phyloP scores from a whole-genome alignment of 257 asterid species.

The Cynanchum wilfordii region DNA sequence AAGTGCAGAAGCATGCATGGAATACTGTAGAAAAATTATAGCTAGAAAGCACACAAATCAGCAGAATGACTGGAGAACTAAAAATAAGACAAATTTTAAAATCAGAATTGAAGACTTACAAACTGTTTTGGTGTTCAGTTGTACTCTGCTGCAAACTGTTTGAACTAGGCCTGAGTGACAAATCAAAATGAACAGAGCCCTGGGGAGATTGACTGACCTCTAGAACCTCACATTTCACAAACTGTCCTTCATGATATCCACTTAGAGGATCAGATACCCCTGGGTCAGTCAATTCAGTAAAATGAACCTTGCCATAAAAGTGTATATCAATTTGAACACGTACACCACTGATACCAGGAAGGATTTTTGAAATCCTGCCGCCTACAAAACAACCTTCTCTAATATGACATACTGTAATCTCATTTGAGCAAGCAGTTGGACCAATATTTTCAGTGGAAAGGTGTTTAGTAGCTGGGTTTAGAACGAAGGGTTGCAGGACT shows the following conservation, averaged over 20 bases:
- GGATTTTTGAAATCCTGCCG: conserved; percentile 80
- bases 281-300: conserved; percentile 59
- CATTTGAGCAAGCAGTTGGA: conserved; percentile 22
- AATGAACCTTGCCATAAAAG: conserved; percentile 87
- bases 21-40: not conserved
- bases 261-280: conserved; percentile 70
- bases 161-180: conserved; percentile 55
- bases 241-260: conserved; percentile 70
- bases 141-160: conserved; percentile 25
- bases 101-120: conserved; percentile 39
- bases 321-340: conserved; percentile 65
- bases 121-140: conserved; percentile 22
- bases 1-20: not conserved
- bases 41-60: not conserved
- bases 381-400: conserved; percentile 59
- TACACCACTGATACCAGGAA: conserved; percentile 87
- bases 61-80: not conserved
- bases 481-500: conserved; percentile 38
- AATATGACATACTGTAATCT: conserved; percentile 35
- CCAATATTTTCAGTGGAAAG: conserved; percentile 17
- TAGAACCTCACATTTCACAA: conserved; percentile 78
- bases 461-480: conserved; percentile 21
- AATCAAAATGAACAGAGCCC: conserved; percentile 70
- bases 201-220: conserved; percentile 41
- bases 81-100: conserved; percentile 9